Percentiles rank a stretch among this genome's conserved stretches.
These are phyloP conservation scores for Umbelopsis sp. DNA, from an alignment of 192 early-diverging fungal species.

Conservation along the genomic window DNA sequence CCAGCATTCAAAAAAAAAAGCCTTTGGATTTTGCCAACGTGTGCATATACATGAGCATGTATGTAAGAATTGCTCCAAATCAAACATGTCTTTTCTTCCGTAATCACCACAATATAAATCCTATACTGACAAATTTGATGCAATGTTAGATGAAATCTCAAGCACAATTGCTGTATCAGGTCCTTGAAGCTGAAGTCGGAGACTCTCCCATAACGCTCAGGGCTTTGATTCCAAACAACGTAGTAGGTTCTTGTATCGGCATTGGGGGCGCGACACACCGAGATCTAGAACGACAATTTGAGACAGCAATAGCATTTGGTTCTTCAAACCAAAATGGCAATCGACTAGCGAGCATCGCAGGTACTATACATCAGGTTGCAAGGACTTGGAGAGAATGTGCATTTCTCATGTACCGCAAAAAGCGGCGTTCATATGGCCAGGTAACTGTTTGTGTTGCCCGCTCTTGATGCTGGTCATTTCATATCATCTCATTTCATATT, in stretches of 20 bases:
- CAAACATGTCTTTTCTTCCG: too few species aligned
- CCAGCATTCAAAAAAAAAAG: too few species aligned
- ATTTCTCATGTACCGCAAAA: constrained; percentile 6
- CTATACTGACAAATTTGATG: not conserved
- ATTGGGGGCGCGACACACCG: not conserved
- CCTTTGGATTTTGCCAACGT: too few species aligned
- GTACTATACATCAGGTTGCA: not conserved
- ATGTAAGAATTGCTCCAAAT: too few species aligned
- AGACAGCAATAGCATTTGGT: constrained; percentile 16
- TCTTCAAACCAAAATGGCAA: not conserved
- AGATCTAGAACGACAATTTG: constrained; percentile 16
- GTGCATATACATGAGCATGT: too few species aligned
- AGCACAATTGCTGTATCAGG: not conserved
- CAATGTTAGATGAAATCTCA: not conserved
- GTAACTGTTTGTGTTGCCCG: not conserved
- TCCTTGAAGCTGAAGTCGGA: not conserved
- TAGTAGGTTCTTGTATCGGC: constrained; percentile 20
- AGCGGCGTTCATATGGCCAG: not conserved
- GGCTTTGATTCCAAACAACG: constrained; percentile 9
- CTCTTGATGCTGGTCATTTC: too few species aligned
- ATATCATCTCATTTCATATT: not conserved
- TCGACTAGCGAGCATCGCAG: constrained; percentile 22
- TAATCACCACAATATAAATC: not conserved
- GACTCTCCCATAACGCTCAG: constrained; percentile 20
- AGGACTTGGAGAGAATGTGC: constrained; percentile 21